Evolutionary conservation across 139 green algal genomes (phyloP), one percentile per base, ranked within the genome.

Genomic region (Micractinium sp.): DNA sequence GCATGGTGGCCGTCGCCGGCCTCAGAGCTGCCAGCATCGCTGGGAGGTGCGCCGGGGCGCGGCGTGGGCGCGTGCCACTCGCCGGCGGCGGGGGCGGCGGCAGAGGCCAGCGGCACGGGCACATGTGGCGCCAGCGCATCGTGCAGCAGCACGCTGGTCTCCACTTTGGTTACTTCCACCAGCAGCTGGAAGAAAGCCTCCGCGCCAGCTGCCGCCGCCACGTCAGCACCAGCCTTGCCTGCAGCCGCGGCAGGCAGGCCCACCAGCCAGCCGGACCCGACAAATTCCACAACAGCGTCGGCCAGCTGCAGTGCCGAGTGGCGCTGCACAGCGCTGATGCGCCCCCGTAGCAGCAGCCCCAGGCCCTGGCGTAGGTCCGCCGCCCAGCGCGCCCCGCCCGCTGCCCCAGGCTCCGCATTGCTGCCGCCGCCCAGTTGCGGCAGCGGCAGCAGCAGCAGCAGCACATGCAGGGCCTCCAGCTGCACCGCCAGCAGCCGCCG

Each of bases 251-350:
- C 31, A 15, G 33, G 33, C 77, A 19, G 25, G 31, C 63, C 87
- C 33, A 95, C 82, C 75, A 97, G 93, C 94, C 94, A 97, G 1
- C n/a, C 38, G 0, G 90, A 77, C 1, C 92, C 92, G 3, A 80
- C 63, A 60, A 96, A 39, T 15, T 92, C 90, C 18, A 88, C 38
- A 0, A 89, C 23, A 0, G 91, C 89, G 19, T 94, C 94, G 66
- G 94, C 93, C 84, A 96, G 41, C 67, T 92, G 93, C 69, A 97
- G 89, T 3, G 93, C 94, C 9, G 90, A 85, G 63, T 95, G 94
- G 14, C 90, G 88, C 89, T 96, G 93, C 25, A 92, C 89, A 0
- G 83, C 83, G 47, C 81, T 88, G 31, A 89, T 82, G 25, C 91
- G 85, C 29, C 89, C 85, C 31, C 77, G 41, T 60, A 96, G 91